Evolutionary conservation across 2,329 filamentous ascomycete species (phyloP).

Genomic region (Aspergillus tanneri): DNA sequence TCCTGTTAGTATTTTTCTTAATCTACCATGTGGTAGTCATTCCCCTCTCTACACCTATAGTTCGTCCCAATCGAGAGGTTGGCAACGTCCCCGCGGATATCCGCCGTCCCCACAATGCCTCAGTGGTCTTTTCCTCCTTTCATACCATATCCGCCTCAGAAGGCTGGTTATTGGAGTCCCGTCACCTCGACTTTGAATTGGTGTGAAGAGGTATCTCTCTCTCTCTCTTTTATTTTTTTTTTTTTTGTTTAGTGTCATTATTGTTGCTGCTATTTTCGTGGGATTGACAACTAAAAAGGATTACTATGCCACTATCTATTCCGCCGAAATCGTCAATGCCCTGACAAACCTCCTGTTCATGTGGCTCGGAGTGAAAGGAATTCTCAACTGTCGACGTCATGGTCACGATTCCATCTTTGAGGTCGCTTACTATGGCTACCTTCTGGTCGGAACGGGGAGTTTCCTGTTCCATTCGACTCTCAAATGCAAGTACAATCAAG

Average conservation of each 20-base stretch:
- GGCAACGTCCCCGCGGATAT: conserved; percentile 10
- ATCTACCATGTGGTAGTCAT: neutral
- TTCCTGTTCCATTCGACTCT: conserved; percentile 64
- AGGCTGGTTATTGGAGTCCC: conserved; percentile 64
- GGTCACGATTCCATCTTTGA: conserved; percentile 74
- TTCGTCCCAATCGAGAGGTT: neutral
- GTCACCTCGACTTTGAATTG: conserved; percentile 74
- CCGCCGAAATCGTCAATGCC: conserved; percentile 76
- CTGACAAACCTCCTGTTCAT: conserved; percentile 81
- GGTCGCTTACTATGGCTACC: conserved; percentile 63
- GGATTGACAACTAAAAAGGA: conserved; percentile 60
- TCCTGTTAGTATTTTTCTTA: conserved; percentile 2
- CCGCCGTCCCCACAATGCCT: conserved; percentile 25
- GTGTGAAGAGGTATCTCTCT: conserved; percentile 67
- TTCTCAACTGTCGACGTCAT: conserved; percentile 69
- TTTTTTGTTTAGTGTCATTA: too few relatives aligned
- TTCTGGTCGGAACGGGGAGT: conserved; percentile 61
- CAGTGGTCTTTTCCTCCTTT: conserved; percentile 31
- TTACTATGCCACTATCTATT: conserved; percentile 71
- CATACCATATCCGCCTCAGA: conserved; percentile 48
- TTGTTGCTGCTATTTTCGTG: too few relatives aligned
- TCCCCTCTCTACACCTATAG: neutral
- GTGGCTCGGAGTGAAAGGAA: conserved; percentile 71
- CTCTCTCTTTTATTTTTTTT: neutral
- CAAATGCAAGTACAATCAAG: conserved; percentile 52